These are phyloP conservation scores for Gypsophila paniculata DNA, from an alignment of 179 eudicot genomes.

Conservation along the genomic window DNA sequence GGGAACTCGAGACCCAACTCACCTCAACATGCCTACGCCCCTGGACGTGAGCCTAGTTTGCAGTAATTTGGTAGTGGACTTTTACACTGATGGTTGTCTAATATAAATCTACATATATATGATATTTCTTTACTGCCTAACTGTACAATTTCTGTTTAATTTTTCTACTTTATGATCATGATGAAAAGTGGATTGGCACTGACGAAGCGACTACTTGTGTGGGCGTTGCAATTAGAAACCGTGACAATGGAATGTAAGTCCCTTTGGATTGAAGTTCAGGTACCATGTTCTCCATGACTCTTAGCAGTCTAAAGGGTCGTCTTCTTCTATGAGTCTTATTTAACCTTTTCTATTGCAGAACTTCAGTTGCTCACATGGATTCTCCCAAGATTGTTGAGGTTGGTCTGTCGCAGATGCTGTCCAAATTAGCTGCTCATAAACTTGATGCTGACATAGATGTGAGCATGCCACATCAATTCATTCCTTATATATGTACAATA, in stretches of 20 bases:
- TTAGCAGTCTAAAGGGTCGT: background rate
- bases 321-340: slow-evolving; percentile 11
- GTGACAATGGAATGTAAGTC: slow-evolving; percentile 74
- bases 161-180: slow-evolving; percentile 19
- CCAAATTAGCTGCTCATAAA: slow-evolving; percentile 43
- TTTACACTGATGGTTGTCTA: no score
- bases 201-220: slow-evolving; percentile 98
- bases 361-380: slow-evolving; percentile 84
- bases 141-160: slow-evolving; percentile 20
- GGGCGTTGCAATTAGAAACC: slow-evolving; percentile 76
- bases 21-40: no score
- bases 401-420: slow-evolving; percentile 85
- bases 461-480: slow-evolving; percentile 21
- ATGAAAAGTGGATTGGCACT: slow-evolving; percentile 67
- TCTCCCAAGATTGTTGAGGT: slow-evolving; percentile 59
- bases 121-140: background rate
- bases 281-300: background rate
- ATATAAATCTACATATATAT: background rate
- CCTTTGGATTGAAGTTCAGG: slow-evolving; percentile 17
- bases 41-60: no score
- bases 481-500: background rate
- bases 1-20: no score
- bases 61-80: no score
- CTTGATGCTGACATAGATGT: slow-evolving; percentile 63
- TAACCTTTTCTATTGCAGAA: slow-evolving; percentile 40